phyloP scores from a whole-genome alignment of 352 stramenopile species.

The Pythium coloratum region DNA sequence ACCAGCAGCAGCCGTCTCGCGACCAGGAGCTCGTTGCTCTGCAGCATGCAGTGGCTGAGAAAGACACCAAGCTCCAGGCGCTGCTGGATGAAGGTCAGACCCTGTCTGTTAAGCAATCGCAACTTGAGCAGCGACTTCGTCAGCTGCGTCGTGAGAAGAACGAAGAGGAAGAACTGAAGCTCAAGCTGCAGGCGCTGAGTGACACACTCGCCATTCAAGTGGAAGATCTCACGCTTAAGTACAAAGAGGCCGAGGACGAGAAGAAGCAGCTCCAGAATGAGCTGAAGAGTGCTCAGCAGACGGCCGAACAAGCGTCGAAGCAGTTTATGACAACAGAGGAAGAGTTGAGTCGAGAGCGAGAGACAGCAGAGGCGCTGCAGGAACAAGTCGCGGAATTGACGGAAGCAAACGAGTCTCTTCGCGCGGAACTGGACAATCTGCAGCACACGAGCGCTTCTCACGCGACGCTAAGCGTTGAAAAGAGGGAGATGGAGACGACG shows the following conservation, averaged over 20 bases:
- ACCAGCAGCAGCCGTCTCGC: constrained; percentile 29
- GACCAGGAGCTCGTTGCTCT: constrained; percentile 54
- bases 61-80: constrained; percentile 68
- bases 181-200: constrained; percentile 53
- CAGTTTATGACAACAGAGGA: constrained; percentile 28
- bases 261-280: constrained; percentile 44
- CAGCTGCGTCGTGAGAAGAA: constrained; percentile 78
- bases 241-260: constrained; percentile 53
- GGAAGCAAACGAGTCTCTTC: constrained; percentile 35
- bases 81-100: constrained; percentile 75
- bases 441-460: constrained; percentile 50
- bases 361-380: constrained; percentile 29
- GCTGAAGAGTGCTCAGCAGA: constrained; percentile 31
- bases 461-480: constrained; percentile 49
- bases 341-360: constrained; percentile 37
- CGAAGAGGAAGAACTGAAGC: constrained; percentile 60
- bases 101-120: constrained; percentile 75
- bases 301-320: constrained; percentile 24
- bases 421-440: constrained; percentile 39
- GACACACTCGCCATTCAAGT: constrained; percentile 49
- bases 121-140: constrained; percentile 69
- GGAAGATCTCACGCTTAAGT: constrained; percentile 44
- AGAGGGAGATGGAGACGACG: constrained; percentile 57
- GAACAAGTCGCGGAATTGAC: constrained; percentile 33
- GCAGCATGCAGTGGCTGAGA: constrained; percentile 65